These are phyloP conservation scores for Penicillium sp. DNA, from an alignment of 2,329 filamentous ascomycete genomes.

Conservation along the genomic window DNA sequence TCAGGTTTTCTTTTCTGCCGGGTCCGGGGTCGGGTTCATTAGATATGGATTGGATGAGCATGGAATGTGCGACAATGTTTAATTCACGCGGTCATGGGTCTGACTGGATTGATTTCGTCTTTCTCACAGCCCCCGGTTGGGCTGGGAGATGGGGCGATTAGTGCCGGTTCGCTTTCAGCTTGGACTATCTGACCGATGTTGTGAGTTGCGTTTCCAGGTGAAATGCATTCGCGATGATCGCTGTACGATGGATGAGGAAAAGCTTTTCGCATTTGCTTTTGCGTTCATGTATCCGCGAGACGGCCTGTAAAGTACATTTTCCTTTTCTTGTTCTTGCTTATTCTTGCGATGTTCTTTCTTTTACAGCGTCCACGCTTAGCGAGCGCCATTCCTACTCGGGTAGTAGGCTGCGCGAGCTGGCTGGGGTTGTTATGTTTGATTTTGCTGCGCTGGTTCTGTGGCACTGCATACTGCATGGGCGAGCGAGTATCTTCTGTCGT, in stretches of 20 bases:
- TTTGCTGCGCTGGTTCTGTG: conserved; percentile 2
- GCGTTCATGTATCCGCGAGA: background rate
- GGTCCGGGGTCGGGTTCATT: background rate
- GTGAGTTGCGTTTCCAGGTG: background rate
- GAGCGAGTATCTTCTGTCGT: conserved; percentile 2
- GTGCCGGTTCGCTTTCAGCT: background rate
- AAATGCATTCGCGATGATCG: background rate
- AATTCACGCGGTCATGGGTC: background rate
- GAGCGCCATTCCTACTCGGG: background rate
- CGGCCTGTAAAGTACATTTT: background rate
- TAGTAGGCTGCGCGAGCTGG: background rate
- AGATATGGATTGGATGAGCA: background rate
- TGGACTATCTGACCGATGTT: background rate
- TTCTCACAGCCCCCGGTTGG: background rate
- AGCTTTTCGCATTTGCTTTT: background rate
- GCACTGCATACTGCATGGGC: conserved; percentile 4
- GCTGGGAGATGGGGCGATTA: background rate
- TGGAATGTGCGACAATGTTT: conserved; percentile 1
- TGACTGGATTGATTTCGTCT: background rate
- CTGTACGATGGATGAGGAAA: conserved; percentile 1
- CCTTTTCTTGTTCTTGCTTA: background rate
- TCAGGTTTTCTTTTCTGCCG: too few species aligned
- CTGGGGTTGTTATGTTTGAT: background rate
- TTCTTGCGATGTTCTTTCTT: background rate
- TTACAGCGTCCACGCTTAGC: background rate